phyloP scores from a whole-genome alignment of 306 rosid species.

The Purshia tridentata region DNA sequence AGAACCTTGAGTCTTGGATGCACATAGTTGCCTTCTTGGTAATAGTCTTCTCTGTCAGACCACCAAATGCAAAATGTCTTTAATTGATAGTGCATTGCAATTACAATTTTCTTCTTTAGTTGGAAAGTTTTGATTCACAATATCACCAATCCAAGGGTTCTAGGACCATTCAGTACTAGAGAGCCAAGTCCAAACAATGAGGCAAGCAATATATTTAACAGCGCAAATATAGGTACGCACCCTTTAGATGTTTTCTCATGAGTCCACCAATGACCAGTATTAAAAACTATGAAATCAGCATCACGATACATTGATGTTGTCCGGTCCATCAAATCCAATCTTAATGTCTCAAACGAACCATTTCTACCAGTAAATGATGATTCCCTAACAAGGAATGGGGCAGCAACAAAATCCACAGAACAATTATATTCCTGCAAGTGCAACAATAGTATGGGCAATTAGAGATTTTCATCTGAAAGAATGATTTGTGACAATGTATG shows the following conservation, averaged over 20 bases:
- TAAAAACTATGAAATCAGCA: constrained; percentile 81
- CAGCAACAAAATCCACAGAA: constrained; percentile 78
- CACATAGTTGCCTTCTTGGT: constrained; percentile 84
- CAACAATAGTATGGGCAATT: constrained; percentile 11
- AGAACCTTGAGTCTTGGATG: constrained; percentile 77
- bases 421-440: constrained; percentile 78
- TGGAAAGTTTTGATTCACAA: background rate
- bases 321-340: constrained; percentile 90
- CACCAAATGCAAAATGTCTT: constrained; percentile 23
- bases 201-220: constrained; percentile 8
- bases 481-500: background rate
- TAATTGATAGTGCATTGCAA: background rate
- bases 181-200: background rate
- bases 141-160: constrained; percentile 16
- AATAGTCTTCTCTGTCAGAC: constrained; percentile 73
- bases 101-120: background rate
- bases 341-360: constrained; percentile 70
- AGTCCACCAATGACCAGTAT: constrained; percentile 99
- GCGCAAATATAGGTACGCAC: constrained; percentile 38
- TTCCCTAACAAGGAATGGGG: constrained; percentile 85
- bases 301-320: constrained; percentile 65
- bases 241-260: constrained; percentile 94
- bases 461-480: constrained; percentile 15
- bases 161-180: background rate
- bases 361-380: constrained; percentile 57